These are phyloP conservation scores for Ceratobasidium sp. DNA, from an alignment of 1,284 basidiomycete genomes.

Conservation along the genomic window DNA sequence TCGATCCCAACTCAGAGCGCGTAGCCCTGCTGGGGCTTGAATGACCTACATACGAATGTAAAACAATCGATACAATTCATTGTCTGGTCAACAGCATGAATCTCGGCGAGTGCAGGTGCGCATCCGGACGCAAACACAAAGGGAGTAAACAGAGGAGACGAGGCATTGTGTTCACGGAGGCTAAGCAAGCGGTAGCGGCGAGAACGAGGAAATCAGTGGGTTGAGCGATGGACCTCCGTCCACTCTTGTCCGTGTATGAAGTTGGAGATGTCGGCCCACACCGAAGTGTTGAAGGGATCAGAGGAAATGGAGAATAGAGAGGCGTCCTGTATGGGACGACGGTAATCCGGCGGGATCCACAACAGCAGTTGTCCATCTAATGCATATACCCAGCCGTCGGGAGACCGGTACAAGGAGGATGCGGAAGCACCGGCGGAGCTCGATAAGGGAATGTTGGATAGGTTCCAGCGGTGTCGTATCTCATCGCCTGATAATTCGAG, in stretches of 20 bases:
- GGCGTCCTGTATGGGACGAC: background rate
- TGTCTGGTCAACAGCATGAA: too few relatives aligned
- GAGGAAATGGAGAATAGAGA: background rate
- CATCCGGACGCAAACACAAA: too few relatives aligned
- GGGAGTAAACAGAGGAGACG: too few relatives aligned
- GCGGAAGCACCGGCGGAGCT: background rate
- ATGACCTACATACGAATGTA: too few relatives aligned
- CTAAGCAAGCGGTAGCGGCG: too few relatives aligned
- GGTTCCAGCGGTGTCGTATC: background rate
- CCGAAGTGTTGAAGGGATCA: background rate
- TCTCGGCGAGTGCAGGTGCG: too few relatives aligned
- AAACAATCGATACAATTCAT: too few relatives aligned
- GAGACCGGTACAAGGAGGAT: background rate
- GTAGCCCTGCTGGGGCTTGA: too few relatives aligned
- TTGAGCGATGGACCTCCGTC: background rate
- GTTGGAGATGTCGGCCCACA: slow-evolving; percentile 1
- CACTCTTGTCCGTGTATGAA: slow-evolving; percentile 20
- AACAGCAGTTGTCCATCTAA: background rate
- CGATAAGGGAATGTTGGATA: background rate
- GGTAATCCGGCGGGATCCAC: slow-evolving; percentile 23
- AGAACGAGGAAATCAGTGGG: too few relatives aligned
- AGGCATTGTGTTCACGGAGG: too few relatives aligned
- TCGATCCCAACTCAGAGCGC: too few relatives aligned
- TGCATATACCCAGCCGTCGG: background rate
- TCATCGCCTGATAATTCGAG: background rate